phyloP scores from a whole-genome alignment of 2,329 filamentous ascomycete species.

The Cryphonectria radicalis region DNA sequence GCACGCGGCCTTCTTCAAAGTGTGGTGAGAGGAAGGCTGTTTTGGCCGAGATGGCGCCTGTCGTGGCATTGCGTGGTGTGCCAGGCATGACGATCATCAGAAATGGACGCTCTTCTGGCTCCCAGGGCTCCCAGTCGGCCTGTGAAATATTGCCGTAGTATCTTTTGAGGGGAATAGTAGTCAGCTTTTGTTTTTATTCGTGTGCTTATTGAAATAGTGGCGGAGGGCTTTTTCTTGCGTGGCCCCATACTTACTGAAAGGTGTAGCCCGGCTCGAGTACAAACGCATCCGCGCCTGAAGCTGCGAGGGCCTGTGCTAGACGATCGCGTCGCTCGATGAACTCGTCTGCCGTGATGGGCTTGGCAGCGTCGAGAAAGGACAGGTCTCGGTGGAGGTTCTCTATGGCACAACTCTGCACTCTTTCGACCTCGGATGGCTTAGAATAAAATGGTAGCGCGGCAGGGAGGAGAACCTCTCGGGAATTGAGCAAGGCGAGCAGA shows the following conservation, averaged over 20 bases:
- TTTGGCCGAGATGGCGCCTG: slow-evolving; percentile 51
- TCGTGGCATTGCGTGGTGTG: slow-evolving; percentile 33
- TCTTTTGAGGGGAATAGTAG: slow-evolving; percentile 26
- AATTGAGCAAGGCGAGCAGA: neutral
- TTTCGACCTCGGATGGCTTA: slow-evolving; percentile 59
- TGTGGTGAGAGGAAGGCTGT: slow-evolving; percentile 63
- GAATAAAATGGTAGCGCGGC: slow-evolving; percentile 33
- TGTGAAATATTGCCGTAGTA: slow-evolving; percentile 67
- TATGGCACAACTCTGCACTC: slow-evolving; percentile 64
- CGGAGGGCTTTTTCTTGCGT: too few species aligned
- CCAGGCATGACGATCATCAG: slow-evolving; percentile 62
- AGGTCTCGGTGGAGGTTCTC: slow-evolving; percentile 53
- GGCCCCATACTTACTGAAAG: slow-evolving; percentile 56
- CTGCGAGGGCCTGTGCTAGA: slow-evolving; percentile 58
- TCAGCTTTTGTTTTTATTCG: slow-evolving; percentile 11
- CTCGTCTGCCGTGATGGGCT: slow-evolving; percentile 53
- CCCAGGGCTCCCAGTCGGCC: slow-evolving; percentile 66
- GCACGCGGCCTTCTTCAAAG: slow-evolving; percentile 64
- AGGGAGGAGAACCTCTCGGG: neutral
- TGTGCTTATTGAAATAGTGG: neutral
- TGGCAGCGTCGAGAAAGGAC: slow-evolving; percentile 54
- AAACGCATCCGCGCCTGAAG: slow-evolving; percentile 59
- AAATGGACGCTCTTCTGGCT: slow-evolving; percentile 67
- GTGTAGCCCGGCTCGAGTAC: slow-evolving; percentile 67
- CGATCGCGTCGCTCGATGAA: slow-evolving; percentile 59